Conservation (phyloP, 805 yeast genomes). For the Metschnikowia baotianmanensis region DNA sequence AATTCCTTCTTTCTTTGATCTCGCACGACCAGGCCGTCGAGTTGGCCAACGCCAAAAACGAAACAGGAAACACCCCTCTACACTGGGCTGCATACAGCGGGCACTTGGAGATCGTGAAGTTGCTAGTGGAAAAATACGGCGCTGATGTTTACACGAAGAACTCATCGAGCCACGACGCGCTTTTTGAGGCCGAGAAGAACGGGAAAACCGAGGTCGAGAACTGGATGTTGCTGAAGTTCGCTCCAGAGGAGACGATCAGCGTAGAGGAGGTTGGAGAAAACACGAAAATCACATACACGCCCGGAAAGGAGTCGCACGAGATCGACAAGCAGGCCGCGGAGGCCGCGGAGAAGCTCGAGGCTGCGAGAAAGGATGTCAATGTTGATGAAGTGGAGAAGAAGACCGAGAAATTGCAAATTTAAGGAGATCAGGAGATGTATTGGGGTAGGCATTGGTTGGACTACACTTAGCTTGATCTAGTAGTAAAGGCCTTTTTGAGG, state of each 20-base stretch:
- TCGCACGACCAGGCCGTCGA: slow-evolving; percentile 41
- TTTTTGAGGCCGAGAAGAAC: slow-evolving; percentile 85
- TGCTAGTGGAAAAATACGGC: slow-evolving; percentile 66
- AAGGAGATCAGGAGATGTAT: no score
- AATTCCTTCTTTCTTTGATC: slow-evolving; percentile 53
- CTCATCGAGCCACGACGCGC: slow-evolving; percentile 72
- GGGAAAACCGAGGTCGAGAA: slow-evolving; percentile 74
- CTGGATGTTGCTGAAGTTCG: slow-evolving; percentile 69
- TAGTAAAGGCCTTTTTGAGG: neutral
- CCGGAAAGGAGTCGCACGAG: slow-evolving; percentile 43
- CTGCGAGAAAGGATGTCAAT: slow-evolving; percentile 37
- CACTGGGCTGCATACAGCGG: slow-evolving; percentile 97
- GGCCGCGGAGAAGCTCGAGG: slow-evolving; percentile 23
- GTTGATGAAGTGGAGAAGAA: slow-evolving; percentile 41
- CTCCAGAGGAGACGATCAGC: slow-evolving; percentile 55
- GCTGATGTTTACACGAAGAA: slow-evolving; percentile 85
- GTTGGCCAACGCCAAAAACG: slow-evolving; percentile 47
- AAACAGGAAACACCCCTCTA: slow-evolving; percentile 87
- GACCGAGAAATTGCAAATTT: slow-evolving; percentile 28
- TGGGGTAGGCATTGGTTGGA: no score
- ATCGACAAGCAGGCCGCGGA: slow-evolving; percentile 36
- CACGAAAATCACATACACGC: slow-evolving; percentile 43
- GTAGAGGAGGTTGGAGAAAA: slow-evolving; percentile 42
- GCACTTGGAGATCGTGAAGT: slow-evolving; percentile 64
- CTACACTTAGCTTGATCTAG: no score